Evolutionary conservation across 805 yeast species (phyloP).

Genomic region (Zygosaccharomyces kombuchaensis): DNA sequence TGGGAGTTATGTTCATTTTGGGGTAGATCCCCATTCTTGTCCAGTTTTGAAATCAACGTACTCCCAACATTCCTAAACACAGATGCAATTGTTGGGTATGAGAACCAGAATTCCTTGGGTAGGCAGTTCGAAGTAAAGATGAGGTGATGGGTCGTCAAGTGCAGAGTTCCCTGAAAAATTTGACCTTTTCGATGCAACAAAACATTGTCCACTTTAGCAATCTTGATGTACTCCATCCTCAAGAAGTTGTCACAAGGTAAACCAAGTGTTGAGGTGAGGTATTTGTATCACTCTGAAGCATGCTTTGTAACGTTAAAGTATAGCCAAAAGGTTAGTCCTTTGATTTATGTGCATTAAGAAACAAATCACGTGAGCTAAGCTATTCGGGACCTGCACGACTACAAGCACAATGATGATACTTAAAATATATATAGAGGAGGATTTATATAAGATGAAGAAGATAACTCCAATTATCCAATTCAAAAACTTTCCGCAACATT

Average conservation of each 20-base stretch:
- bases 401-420: constrained; percentile 1
- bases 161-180: constrained; percentile 54
- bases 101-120: constrained; percentile 77
- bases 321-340: background rate
- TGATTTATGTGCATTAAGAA: background rate
- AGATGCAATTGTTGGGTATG: constrained; percentile 76
- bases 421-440: constrained; percentile 1
- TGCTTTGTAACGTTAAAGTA: background rate
- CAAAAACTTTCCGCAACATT: background rate
- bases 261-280: background rate
- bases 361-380: background rate
- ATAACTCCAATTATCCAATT: background rate
- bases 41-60: constrained; percentile 34
- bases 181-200: constrained; percentile 56
- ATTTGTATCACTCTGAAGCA: background rate
- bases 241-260: background rate
- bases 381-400: background rate
- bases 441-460: background rate
- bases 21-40: constrained; percentile 10
- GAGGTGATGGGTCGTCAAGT: constrained; percentile 70
- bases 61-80: constrained; percentile 55
- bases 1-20: constrained; percentile 1
- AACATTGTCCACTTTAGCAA: constrained; percentile 50
- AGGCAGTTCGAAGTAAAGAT: constrained; percentile 47
- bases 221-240: constrained; percentile 51